Evolutionary conservation across 192 early-diverging fungal genomes (phyloP).

Genomic region (Geranomyces variabilis): DNA sequence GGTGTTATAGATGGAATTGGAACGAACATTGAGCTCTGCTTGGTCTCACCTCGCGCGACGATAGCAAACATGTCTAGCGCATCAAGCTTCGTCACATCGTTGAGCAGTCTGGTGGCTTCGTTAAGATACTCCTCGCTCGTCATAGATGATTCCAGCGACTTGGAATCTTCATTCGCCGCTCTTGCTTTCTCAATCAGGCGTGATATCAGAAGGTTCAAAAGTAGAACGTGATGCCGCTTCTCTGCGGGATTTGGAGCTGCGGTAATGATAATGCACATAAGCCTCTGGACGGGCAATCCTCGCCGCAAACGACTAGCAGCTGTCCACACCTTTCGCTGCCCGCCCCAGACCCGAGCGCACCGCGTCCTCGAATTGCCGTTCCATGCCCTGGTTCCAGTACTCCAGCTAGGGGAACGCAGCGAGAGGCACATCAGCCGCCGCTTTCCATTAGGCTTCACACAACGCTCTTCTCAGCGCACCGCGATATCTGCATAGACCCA

Average conservation of each 20-base stretch:
- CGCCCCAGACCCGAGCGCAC: slow-evolving; percentile 17
- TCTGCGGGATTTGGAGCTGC: slow-evolving; percentile 5
- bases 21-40: background rate
- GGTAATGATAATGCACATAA: background rate
- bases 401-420: slow-evolving; percentile 53
- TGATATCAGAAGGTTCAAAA: slow-evolving; percentile 74
- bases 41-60: slow-evolving; percentile 67
- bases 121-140: slow-evolving; percentile 53
- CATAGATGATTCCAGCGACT: no score
- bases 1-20: background rate
- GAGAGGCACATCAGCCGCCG: background rate
- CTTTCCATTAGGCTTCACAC: background rate
- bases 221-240: slow-evolving; percentile 49
- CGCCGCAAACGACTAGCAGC: no score
- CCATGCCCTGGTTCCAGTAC: slow-evolving; percentile 65
- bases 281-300: no score
- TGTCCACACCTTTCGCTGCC: background rate
- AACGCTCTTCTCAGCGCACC: slow-evolving; percentile 38
- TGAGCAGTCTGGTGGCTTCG: slow-evolving; percentile 76
- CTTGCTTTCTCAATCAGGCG: slow-evolving; percentile 75
- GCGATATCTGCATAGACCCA: slow-evolving; percentile 73
- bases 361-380: slow-evolving; percentile 33
- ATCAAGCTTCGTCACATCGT: slow-evolving; percentile 76
- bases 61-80: slow-evolving; percentile 67
- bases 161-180: background rate